Evolutionary conservation across 2,329 filamentous ascomycete species (phyloP), one percentile per base, ranked within the genome.

Genomic region (Pseudogymnoascus verrucosus): DNA sequence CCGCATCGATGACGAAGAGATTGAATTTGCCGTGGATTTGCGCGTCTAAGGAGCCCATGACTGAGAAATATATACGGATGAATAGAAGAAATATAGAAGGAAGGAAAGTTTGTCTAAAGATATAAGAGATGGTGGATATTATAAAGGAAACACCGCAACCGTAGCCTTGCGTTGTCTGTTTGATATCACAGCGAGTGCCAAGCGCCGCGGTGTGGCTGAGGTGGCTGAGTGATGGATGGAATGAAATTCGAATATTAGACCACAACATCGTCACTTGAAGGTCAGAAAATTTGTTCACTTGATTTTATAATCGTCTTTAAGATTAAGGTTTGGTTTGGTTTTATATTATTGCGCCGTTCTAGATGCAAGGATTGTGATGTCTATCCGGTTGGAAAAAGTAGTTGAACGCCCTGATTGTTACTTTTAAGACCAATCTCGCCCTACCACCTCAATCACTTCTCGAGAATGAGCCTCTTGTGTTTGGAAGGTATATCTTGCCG

Each of bases 1-100:
- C 51, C 26, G 51, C 51, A 57, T 57, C 51, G 28, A 57, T 57
- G n/a, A 57, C 51, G 51, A 57, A 57, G 51, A 57, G 51, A 2
- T 28, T 21, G 28, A 57, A 57, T 57, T 57, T 57, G 51, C 51
- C 51, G 11, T 57, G 28, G 7, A 57, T n/a, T 11, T 57, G 51
- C 31, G 26, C 16, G n/a, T 14, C 28, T 34, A 34, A 8, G 5
- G 51, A 57, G n/a, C n/a, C 51, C 51, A 57, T 57, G n/a, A 3
- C 28, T 21, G 16, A 57, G 10, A 8, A 34, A 21, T 57, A 34
- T 57, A 19, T 19, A 11, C 16, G 7, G n/a, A 16, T 19, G 31
- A 31, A 54, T 54, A 23, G n/a, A 31, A 31, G 8, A 31, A 19
- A 54, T 31, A 12, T n/a, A 31, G 23, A 57, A 34, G 10, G 12